phyloP scores from a whole-genome alignment of 495 filamentous ascomycete species.

The Lasiosphaeria hispida region DNA sequence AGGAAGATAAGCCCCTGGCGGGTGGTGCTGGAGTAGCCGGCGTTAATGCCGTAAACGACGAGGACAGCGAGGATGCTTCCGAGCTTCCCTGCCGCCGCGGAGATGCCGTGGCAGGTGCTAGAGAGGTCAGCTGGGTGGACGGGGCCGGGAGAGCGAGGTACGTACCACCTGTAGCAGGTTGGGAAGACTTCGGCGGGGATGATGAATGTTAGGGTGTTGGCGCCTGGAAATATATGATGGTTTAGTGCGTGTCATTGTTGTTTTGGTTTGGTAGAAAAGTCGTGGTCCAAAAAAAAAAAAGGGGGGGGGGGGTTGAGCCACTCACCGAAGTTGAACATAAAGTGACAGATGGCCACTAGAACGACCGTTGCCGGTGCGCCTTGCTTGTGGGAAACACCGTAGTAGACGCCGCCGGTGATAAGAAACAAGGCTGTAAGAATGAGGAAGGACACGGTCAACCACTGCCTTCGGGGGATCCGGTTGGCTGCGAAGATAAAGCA shows the following conservation, averaged over 20 bases:
- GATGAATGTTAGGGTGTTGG: constrained; percentile 89
- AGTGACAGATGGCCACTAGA: constrained; percentile 72
- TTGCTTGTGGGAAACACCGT: constrained; percentile 38
- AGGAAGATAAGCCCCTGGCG: constrained; percentile 36
- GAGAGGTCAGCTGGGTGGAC: too few species aligned
- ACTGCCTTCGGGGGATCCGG: constrained; percentile 56
- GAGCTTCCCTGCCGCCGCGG: constrained; percentile 79
- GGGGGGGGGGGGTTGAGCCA: background rate
- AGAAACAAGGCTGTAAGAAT: constrained; percentile 72
- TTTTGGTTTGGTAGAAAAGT: background rate
- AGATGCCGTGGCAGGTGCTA: constrained; percentile 76
- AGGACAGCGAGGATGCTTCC: constrained; percentile 67
- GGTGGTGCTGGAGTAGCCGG: constrained; percentile 26
- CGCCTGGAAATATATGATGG: constrained; percentile 38
- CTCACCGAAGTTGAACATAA: constrained; percentile 80
- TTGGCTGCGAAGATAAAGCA: constrained; percentile 50
- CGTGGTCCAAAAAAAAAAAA: background rate
- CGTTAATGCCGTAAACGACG: constrained; percentile 47
- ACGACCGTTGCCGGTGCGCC: constrained; percentile 52
- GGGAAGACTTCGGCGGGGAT: constrained; percentile 90
- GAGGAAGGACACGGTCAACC: constrained; percentile 59
- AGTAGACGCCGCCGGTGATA: constrained; percentile 71
- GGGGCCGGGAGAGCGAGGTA: too few species aligned
- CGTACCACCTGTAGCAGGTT: constrained; percentile 68
- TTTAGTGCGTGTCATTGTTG: background rate